A percentile compares a stretch with the other conserved stretches of the same genome.
Conservation (phyloP, 2,329 filamentous ascomycete species). For the Colletotrichum sansevieriae region DNA sequence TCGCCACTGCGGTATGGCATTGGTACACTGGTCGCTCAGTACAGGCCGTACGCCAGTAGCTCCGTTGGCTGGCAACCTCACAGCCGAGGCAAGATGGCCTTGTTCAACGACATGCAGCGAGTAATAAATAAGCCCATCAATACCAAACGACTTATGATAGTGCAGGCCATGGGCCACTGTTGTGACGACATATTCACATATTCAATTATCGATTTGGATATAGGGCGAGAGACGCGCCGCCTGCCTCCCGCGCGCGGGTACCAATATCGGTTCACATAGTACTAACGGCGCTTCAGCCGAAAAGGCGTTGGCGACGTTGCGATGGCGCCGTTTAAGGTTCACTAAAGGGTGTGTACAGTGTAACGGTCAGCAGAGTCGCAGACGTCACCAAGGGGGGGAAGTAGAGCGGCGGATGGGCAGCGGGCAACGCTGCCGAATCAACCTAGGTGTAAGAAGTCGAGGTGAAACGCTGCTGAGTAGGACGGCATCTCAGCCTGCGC, state of each 20-base stretch:
- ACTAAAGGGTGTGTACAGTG: constrained; percentile 2
- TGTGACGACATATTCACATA: neutral
- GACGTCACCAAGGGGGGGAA: constrained; percentile 3
- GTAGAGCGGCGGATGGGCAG: neutral
- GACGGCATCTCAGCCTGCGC: neutral
- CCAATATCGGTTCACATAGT: constrained; percentile 11
- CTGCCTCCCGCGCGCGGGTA: constrained; percentile 25
- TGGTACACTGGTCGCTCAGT: neutral
- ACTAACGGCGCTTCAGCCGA: constrained; percentile 24
- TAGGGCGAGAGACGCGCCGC: constrained; percentile 26
- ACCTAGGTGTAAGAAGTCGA: neutral
- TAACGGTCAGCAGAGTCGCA: constrained; percentile 24
- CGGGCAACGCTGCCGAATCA: constrained; percentile 18
- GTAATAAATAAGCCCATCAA: neutral
- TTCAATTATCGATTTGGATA: neutral
- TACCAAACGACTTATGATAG: neutral
- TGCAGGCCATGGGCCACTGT: neutral
- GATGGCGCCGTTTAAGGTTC: constrained; percentile 26
- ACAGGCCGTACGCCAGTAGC: constrained; percentile 5
- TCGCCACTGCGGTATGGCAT: neutral
- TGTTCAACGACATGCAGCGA: neutral
- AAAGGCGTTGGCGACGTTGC: constrained; percentile 28
- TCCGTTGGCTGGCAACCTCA: constrained; percentile 8
- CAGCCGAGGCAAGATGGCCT: neutral
- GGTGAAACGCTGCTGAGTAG: constrained; percentile 9